Conservation (phyloP, 164 flowering plant genomes). For the Stephania japonica region DNA sequence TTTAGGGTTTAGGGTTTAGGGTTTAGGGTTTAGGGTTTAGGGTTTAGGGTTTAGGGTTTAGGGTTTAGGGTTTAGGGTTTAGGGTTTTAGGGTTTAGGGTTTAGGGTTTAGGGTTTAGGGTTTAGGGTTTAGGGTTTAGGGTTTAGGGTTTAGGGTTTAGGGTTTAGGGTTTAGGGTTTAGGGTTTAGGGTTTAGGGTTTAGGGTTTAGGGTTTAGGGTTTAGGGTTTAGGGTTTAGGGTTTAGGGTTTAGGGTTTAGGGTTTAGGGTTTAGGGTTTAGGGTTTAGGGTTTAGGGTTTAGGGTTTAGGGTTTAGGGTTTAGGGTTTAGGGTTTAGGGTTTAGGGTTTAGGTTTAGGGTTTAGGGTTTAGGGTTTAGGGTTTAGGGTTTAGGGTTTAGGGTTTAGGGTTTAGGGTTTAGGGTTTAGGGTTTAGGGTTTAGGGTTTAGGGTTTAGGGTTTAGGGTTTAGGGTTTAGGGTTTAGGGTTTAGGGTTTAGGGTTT, state of each 20-base stretch:
- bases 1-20: constrained; percentile 9
- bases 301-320: constrained; percentile 2
- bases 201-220: not conserved
- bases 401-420: not conserved
- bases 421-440: not conserved
- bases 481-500: constrained; percentile 1
- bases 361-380: not conserved
- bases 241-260: not conserved
- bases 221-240: not conserved
- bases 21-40: constrained; percentile 1
- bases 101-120: no score
- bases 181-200: not conserved
- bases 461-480: not conserved
- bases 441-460: not conserved
- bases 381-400: not conserved
- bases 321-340: not conserved
- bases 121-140: not conserved
- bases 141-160: not conserved
- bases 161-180: constrained; percentile 2
- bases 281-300: not conserved
- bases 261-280: not conserved
- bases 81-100: not conserved
- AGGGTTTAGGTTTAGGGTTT: not conserved
- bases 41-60: constrained; percentile 7
- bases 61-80: constrained; percentile 4